A percentile compares a stretch with the other conserved stretches of the same genome.
Evolutionary conservation across 2,329 filamentous ascomycete genomes (phyloP).

Genomic region (Zasmidium cellare): DNA sequence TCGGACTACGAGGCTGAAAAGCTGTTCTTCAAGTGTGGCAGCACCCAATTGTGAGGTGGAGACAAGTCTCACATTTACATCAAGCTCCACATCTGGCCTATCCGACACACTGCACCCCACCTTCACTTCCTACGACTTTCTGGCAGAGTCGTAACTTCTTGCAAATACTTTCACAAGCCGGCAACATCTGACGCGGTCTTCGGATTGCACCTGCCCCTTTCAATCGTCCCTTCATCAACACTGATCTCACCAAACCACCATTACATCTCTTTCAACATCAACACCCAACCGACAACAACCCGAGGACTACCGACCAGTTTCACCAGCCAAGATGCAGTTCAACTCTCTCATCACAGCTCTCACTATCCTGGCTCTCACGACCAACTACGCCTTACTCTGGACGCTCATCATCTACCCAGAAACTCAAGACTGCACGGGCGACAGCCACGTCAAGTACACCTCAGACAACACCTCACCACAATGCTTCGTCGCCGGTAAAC

Average conservation of each 20-base stretch:
- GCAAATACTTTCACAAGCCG: too few relatives aligned
- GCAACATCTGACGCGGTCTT: too few relatives aligned
- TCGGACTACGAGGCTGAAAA: background rate
- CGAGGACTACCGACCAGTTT: background rate
- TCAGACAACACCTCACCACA: background rate
- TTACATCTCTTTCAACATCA: too few relatives aligned
- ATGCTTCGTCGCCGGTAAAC: background rate
- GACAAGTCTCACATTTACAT: too few relatives aligned
- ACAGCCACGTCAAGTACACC: background rate
- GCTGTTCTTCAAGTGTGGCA: background rate
- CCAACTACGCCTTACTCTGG: background rate
- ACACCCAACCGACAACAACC: too few relatives aligned
- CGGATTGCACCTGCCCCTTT: too few relatives aligned
- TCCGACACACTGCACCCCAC: too few relatives aligned
- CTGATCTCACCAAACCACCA: too few relatives aligned
- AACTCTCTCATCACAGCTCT: background rate
- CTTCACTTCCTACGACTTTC: too few relatives aligned
- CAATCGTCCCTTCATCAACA: too few relatives aligned
- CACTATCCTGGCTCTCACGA: background rate
- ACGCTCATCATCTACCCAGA: background rate
- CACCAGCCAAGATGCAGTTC: background rate
- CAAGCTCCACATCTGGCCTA: too few relatives aligned
- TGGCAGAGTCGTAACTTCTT: too few relatives aligned
- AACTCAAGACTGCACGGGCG: background rate
- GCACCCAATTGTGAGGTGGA: background rate